phyloP scores from a whole-genome alignment of 352 stramenopile genomes.

The Achlya hypogyna region DNA sequence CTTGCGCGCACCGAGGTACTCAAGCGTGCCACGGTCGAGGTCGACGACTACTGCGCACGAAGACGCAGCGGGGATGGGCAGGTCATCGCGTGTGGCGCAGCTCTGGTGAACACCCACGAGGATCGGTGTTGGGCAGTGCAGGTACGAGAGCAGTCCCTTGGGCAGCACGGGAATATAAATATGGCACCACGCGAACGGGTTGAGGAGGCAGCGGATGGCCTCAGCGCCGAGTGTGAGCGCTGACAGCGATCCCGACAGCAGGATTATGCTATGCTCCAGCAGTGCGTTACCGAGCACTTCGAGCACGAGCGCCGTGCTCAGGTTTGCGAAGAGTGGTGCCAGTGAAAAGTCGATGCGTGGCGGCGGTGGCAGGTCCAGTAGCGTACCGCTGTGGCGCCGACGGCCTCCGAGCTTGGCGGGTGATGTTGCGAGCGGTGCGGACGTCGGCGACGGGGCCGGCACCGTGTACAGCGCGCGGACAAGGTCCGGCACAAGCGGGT shows the following conservation, averaged over 20 bases:
- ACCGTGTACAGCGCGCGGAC: conserved; percentile 2
- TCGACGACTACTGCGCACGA: conserved; percentile 70
- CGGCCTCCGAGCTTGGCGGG: too few species aligned
- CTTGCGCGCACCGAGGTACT: conserved; percentile 52
- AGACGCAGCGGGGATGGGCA: conserved; percentile 48
- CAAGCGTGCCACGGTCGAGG: conserved; percentile 53
- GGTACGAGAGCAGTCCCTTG: conserved; percentile 73
- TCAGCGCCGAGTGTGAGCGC: conserved; percentile 75
- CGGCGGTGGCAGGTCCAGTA: conserved; percentile 1
- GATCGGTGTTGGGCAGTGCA: conserved; percentile 86
- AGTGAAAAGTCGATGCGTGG: conserved; percentile 59
- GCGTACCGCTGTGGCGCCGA: not conserved
- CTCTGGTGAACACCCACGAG: conserved; percentile 75
- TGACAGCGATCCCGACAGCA: conserved; percentile 76
- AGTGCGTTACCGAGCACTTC: conserved; percentile 73
- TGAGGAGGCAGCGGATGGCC: conserved; percentile 72
- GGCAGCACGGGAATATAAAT: conserved; percentile 83
- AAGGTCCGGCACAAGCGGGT: not conserved
- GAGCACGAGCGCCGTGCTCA: conserved; percentile 53
- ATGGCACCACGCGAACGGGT: conserved; percentile 85
- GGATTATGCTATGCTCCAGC: conserved; percentile 81
- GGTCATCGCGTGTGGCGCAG: conserved; percentile 43
- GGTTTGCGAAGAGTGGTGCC: conserved; percentile 51
- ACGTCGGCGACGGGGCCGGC: not conserved
- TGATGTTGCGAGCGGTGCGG: not conserved